phyloP scores from a whole-genome alignment of 192 early-diverging fungal genomes.

The Rhizophagus sp. region DNA sequence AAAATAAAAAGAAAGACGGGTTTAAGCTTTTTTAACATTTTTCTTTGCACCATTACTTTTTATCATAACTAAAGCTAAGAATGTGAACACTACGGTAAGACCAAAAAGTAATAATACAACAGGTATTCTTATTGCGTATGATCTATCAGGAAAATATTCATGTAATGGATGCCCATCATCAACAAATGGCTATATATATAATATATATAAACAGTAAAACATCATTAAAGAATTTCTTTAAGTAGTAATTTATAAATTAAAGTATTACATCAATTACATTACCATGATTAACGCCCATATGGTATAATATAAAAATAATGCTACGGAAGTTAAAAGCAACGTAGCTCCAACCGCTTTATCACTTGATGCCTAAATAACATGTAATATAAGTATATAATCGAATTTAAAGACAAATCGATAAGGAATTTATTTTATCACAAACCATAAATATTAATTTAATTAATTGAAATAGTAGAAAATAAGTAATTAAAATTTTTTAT shows the following conservation, averaged over 20 bases:
- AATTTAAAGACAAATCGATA: too few species aligned
- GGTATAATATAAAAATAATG: constrained; percentile 87
- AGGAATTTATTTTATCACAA: too few species aligned
- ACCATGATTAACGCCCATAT: constrained; percentile 90
- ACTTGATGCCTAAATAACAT: neutral
- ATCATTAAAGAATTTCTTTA: neutral
- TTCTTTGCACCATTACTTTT: constrained; percentile 69
- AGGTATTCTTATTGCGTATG: constrained; percentile 87
- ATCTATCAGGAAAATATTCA: constrained; percentile 75
- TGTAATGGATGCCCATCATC: constrained; percentile 74
- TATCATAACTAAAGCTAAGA: constrained; percentile 85
- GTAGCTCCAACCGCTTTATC: constrained; percentile 83
- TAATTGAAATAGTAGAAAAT: too few species aligned
- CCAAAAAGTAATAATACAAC: constrained; percentile 80
- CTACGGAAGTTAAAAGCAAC: constrained; percentile 65
- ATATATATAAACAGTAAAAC: neutral
- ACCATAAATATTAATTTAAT: too few species aligned
- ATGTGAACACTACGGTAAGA: constrained; percentile 71
- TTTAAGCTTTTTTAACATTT: constrained; percentile 64
- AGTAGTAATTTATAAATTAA: neutral
- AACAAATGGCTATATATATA: constrained; percentile 69
- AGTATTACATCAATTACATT: constrained; percentile 4
- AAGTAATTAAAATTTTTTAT: too few species aligned
- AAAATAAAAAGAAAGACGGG: too few species aligned
- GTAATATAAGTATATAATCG: too few species aligned